Base-by-base conservation (phyloP, 2,329 filamentous ascomycete species). In the Byssoonygena ceratinophila region DNA sequence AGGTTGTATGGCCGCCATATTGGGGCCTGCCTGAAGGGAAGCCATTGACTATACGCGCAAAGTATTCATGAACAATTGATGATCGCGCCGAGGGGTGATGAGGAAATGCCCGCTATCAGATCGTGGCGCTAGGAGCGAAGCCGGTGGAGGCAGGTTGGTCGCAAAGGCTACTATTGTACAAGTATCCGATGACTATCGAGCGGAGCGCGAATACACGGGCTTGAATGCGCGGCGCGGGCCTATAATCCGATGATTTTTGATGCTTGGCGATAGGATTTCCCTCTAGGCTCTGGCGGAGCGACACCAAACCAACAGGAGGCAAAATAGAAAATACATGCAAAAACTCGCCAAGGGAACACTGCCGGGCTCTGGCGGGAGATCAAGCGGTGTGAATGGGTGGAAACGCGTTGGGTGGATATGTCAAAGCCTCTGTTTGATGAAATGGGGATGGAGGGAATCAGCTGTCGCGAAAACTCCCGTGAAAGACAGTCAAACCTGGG, bases 1-100 rank as follows among this genome's bases (percentile, higher is more conserved):
- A 12, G 40, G 51, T 29, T 56, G 51, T 23, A 54, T 78, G 66
- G 83, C 78, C 68, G 84, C 80, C 69, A 85, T 79, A 62, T 80
- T 79, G 58, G 83, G 80, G 59, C 82, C 77, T 63, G 81, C 72
- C 73, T 92, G 87, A 64, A 89, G 82, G 58, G 86, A 90, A 68
- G 87, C 83, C 87, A 94, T 94, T 51, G 37, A 29, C 27, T 55
- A 31, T 36, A 12, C 4, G 48, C 45, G 49, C 45, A 45, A 23
- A n/a, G 36, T 16, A 31, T 32, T 41, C 43, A 32, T 39, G 22
- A 36, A 48, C 27, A n/a, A 29, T 22, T 43, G 39, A 20, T 6
- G 20, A 23, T 32, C 25, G 29, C 37, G 22, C n/a, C 20, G 4
- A 18, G 16, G 36, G 36, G 16, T 7, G 34, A 18, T 14, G 27